Conservation (phyloP, 768 basidiomycete genomes). For the Tricholoma terreum region DNA sequence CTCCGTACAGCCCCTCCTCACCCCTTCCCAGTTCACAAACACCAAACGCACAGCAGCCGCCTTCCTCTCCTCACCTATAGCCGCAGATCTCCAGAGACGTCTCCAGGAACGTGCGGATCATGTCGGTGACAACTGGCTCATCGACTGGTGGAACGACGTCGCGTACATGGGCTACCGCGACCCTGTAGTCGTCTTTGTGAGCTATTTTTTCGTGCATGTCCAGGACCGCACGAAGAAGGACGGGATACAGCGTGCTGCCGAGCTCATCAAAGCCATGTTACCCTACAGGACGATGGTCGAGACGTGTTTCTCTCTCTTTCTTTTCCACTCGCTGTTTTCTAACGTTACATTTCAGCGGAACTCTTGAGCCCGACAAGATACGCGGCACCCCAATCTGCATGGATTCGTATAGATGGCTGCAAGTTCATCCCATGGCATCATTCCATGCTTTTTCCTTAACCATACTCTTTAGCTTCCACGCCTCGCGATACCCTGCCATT, state of each 20-base stretch:
- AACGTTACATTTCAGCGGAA: constrained; percentile 41
- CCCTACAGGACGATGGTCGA: constrained; percentile 84
- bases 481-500: constrained; percentile 81
- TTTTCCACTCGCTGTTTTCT: not conserved
- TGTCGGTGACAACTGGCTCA: constrained; percentile 77
- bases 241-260: constrained; percentile 74
- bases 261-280: constrained; percentile 79
- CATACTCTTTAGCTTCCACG: constrained; percentile 66
- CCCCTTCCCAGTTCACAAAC: constrained; percentile 54
- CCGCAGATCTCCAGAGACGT: constrained; percentile 71
- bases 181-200: constrained; percentile 87
- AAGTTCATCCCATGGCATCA: constrained; percentile 24
- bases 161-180: constrained; percentile 90
- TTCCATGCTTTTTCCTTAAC: not conserved
- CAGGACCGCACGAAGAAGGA: constrained; percentile 53
- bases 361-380: constrained; percentile 86
- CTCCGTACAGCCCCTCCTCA: constrained; percentile 73
- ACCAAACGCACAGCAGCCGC: constrained; percentile 58
- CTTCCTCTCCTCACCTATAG: constrained; percentile 70
- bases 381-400: constrained; percentile 79
- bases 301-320: constrained; percentile 45
- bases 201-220: constrained; percentile 92
- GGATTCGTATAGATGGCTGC: constrained; percentile 94
- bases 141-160: constrained; percentile 96
- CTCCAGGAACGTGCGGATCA: constrained; percentile 71